Evolutionary conservation across 768 basidiomycete genomes (phyloP), one percentile per base, ranked within the genome.

Genomic region (Coprinopsis cinerea): DNA sequence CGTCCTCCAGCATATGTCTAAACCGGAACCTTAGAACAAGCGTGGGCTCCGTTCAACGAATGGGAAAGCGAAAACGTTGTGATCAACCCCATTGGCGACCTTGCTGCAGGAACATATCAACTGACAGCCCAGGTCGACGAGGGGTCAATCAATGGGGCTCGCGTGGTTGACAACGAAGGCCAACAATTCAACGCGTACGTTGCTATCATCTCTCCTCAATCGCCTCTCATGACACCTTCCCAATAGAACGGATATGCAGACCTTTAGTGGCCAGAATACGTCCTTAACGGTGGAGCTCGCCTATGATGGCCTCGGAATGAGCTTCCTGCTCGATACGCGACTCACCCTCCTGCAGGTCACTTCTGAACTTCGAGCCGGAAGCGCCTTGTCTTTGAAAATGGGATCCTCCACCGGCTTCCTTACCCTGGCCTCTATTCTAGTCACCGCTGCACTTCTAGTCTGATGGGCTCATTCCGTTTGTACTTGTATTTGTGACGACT

Each of bases 131-230:
- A 43, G 18, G 41, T 43, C 10, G 41, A 43, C 25, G 24, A 23
- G 4, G 41, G 41, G 13, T 5, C 18, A 4, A 17, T 43, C 4
- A 22, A 43, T 24, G 22, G 41, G 6, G 41, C 41, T 11, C 18
- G 41, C 25, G 41, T 43, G 18, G 41, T 43, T 11, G 41, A 43
- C 23, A 43, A 43, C 24, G 41, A 43, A 26, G 41, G 41, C 6
- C 41, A 43, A 26, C 5, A 5, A 4, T 43, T 23, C 41, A 43
- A 43, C 24, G 25, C 9, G 37, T 39, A 20, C 6, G 18, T 39
- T 18, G 18, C 37, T 7, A 39, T 18, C 30, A 15, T 7, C 9
- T 15, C 30, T 32, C 30, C 15, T 32, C 15, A 32, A 32, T 15
- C 7, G 30, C 15, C 15, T 32, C 7, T 7, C 30, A 7, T 7